These are phyloP conservation scores for Aphanoascus verrucosus DNA, from an alignment of 2,329 filamentous ascomycete species.

Conservation along the genomic window DNA sequence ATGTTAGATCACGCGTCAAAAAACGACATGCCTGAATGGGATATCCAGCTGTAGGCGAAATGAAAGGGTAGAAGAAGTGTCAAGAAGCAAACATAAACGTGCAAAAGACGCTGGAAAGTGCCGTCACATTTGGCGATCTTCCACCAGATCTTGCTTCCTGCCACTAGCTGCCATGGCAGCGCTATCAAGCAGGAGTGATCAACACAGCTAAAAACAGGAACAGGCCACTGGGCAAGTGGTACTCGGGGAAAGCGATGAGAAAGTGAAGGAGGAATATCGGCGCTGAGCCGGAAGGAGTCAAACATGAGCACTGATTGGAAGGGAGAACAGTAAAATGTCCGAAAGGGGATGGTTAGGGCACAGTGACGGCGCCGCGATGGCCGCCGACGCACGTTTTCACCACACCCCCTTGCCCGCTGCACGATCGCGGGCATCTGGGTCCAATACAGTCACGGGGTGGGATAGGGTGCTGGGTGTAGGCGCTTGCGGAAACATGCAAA, in stretches of 20 bases:
- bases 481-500: constrained; percentile 1
- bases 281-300: background rate
- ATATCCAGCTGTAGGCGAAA: background rate
- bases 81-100: background rate
- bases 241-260: background rate
- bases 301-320: background rate
- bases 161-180: background rate
- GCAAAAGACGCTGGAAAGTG: background rate
- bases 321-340: background rate
- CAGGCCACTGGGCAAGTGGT: too few species aligned
- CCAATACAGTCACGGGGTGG: constrained; percentile 9
- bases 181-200: background rate
- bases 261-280: background rate
- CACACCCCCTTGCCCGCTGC: constrained; percentile 9
- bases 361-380: background rate
- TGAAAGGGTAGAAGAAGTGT: background rate
- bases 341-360: background rate
- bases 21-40: background rate
- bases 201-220: constrained; percentile 1
- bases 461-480: background rate
- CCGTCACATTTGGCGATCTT: background rate
- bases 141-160: background rate
- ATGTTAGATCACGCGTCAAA: constrained; percentile 7
- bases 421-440: constrained; percentile 1
- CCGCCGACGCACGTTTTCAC: constrained; percentile 1